Evolutionary conservation across 2,329 filamentous ascomycete genomes (phyloP), one percentile per base, ranked within the genome.

Genomic region (Tricladium varicosporioides): DNA sequence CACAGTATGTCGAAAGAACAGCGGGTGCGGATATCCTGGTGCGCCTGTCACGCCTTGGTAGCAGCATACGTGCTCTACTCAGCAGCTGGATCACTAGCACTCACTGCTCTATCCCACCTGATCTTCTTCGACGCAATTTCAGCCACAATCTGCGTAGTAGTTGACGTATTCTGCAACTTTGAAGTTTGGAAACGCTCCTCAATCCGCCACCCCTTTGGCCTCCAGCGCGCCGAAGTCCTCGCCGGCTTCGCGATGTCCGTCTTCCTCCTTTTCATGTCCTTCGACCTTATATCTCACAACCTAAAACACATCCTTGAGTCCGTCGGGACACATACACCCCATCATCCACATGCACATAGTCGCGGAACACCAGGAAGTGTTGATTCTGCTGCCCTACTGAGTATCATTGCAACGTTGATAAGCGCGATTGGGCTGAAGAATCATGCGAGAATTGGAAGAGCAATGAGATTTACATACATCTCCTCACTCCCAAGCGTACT

Each of bases 181-280:
- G 94, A 99, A 71, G 92, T 97, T 43, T 99, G 94, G 94, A 91
- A 91, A 63, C 84, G 93, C 48, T 93, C 90, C 65, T 95, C 88
- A 64, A 89, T 99, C 65, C 87, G 92, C 19, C 92, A 99, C 73
- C 94, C 94, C 0, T 99, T 99, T 70, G 92, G 88, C 2, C 82
- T 99, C 19, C 91, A 97, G 75, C 85, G 94, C 53, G 89, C 90
- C 57, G 94, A 99, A 73, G 93, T 99, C 5, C 83, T 99, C 14
- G 92, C 92, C 36, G 94, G 94, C 15, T 96, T 99, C 63, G 94
- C 92, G 59, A 91, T 97, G 85, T 95, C 92, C 51, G 89, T 99
- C 42, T 91, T 97, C 60, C 83, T 99, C 11, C 83, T 96, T n/a
- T 99, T 99, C 74, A 96, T 96, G 79, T 93, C 93, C 16, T 88